Evolutionary conservation across 2,329 filamentous ascomycete genomes (phyloP), one percentile per base, ranked within the genome.

Genomic region (Atkinsonella hypoxylon): DNA sequence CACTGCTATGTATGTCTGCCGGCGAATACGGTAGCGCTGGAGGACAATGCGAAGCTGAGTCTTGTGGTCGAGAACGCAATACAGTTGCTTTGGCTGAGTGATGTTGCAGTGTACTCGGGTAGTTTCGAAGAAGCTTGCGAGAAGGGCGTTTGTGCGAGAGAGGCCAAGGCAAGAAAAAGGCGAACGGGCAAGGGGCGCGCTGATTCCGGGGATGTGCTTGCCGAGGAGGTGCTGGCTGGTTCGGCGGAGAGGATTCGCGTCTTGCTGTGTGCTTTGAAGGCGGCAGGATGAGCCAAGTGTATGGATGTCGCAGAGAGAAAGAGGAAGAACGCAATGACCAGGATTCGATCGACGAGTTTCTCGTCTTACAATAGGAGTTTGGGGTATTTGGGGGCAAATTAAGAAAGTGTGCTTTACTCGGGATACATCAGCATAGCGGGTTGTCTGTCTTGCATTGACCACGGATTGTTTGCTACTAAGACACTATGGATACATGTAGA

Each of bases 11-110:
- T 89, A 2, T 79, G 79, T 0, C 81, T 76, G 56, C 72, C 83
- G 0, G 84, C 87, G 1, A 82, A 78, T 52, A 79, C 75, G 0
- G 70, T 76, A 13, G 74, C 72, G 7, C 64, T 76, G 0, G 75
- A 79, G 18, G 85, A 89, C 55, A 90, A 93, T 57, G 82, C 83
- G 30, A 86, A 85, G 62, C 72, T 90, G 38, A 82, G 83, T 2
- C 66, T 90, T 10, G 64, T 86, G 31, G 68, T 89, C 0, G 87
- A 91, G 66, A 73, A 73, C 2, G 65, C 88, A 47, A 59, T 87
- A 31, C 73, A 81, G 44, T 67, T 82, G 7, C 64, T 77, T 3
- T 75, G 71, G 65, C 51, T 52, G 2, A 59, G 62, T 26, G 64
- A 66, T 12, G 57, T 59, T 18, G 55, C 70, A 12, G 51, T 53